Conservation (phyloP, 116 monocot species). For the Cymodocea nodosa region DNA sequence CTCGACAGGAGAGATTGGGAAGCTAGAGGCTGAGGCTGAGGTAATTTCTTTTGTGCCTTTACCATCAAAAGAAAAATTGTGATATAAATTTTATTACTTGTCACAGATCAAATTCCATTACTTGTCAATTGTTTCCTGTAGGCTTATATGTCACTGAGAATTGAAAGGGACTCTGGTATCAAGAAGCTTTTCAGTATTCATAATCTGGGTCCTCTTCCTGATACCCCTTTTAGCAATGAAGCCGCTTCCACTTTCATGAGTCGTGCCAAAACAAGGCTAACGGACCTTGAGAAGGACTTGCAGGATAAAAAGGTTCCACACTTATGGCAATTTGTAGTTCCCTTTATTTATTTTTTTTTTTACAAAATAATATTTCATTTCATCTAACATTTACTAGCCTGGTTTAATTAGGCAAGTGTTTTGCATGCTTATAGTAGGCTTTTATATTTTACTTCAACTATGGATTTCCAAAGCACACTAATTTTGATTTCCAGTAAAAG, state of each 20-base stretch:
- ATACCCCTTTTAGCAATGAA: conserved; percentile 61
- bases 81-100: conserved; percentile 2
- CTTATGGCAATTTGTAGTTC: background rate
- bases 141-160: conserved; percentile 53
- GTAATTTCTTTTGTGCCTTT: conserved; percentile 29
- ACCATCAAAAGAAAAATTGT: conserved; percentile 3
- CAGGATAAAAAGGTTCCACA: conserved; percentile 69
- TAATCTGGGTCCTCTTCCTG: conserved; percentile 76
- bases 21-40: conserved; percentile 83
- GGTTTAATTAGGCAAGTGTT: too few relatives aligned
- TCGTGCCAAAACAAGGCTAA: conserved; percentile 41
- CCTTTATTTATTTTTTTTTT: background rate
- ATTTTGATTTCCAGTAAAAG: too few relatives aligned
- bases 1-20: conserved; percentile 64
- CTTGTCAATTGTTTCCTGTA: conserved; percentile 13
- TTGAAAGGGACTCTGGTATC: conserved; percentile 63
- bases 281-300: conserved; percentile 65
- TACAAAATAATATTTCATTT: background rate
- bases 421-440: too few relatives aligned
- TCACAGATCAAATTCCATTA: background rate
- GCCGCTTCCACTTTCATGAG: conserved; percentile 37
- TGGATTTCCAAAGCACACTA: too few relatives aligned
- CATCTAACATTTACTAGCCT: too few relatives aligned
- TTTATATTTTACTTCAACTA: too few relatives aligned
- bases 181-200: conserved; percentile 47